A percentile compares a stretch with the other conserved stretches of the same genome.
Conservation (phyloP, 2,329 filamentous ascomycete genomes). For the Aspergillus sp. region DNA sequence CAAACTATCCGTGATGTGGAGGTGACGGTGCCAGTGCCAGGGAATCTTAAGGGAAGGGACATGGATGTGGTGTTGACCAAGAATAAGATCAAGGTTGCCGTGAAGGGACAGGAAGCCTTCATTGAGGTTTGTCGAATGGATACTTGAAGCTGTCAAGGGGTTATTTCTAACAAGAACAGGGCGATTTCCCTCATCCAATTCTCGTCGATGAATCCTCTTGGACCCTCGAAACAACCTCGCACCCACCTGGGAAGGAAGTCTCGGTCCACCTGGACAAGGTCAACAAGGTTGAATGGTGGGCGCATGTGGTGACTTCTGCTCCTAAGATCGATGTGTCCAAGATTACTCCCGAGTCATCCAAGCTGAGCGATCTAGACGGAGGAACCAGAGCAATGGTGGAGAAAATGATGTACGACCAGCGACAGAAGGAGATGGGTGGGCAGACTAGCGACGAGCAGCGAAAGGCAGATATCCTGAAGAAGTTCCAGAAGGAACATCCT, state of each 20-base stretch:
- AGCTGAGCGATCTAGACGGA: conserved; percentile 86
- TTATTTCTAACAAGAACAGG: conserved; percentile 48
- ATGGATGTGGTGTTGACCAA: conserved; percentile 79
- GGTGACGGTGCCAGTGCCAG: conserved; percentile 70
- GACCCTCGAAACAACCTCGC: conserved; percentile 70
- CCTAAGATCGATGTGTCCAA: conserved; percentile 93
- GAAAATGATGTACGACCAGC: conserved; percentile 99
- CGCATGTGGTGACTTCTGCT: conserved; percentile 79
- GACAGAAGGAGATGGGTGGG: conserved; percentile 88
- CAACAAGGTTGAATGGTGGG: conserved; percentile 99
- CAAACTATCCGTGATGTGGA: conserved; percentile 89
- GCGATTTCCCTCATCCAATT: conserved; percentile 76
- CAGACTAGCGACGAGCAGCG: conserved; percentile 92
- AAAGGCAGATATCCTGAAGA: conserved; percentile 86
- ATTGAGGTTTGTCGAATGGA: conserved; percentile 58
- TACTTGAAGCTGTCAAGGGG: too few species aligned
- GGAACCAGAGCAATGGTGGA: conserved; percentile 96
- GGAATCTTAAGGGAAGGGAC: conserved; percentile 78
- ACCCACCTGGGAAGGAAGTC: conserved; percentile 61
- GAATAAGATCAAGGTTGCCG: conserved; percentile 67
- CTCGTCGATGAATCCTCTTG: conserved; percentile 85
- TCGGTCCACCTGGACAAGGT: conserved; percentile 88
- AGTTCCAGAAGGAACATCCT: conserved; percentile 79
- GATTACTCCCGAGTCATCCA: conserved; percentile 89
- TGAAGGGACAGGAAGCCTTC: conserved; percentile 85